Percentiles rank a stretch among this genome's conserved stretches.
These are phyloP conservation scores for Arachnomyces sp. DNA, from an alignment of 2,329 filamentous ascomycete species.

Conservation along the genomic window DNA sequence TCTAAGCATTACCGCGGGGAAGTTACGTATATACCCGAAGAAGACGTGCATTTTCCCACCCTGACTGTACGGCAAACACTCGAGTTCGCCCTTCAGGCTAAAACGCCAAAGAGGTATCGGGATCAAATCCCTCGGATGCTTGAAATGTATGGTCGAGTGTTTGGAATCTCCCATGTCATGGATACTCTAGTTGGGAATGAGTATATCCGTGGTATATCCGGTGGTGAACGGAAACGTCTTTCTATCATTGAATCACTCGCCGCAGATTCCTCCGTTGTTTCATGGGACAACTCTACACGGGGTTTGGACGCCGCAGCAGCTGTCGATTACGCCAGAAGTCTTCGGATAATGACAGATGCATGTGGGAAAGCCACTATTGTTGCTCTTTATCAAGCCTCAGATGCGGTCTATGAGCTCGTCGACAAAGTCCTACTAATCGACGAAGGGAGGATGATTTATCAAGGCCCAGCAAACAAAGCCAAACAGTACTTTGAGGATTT, in stretches of 20 bases:
- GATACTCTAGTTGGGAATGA: conserved; percentile 67
- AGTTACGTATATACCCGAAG: conserved; percentile 64
- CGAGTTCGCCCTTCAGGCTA: conserved; percentile 60
- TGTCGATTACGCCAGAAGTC: conserved; percentile 59
- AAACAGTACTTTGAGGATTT: conserved; percentile 55
- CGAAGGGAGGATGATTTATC: conserved; percentile 56
- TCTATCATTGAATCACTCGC: conserved; percentile 70
- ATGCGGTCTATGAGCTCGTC: conserved; percentile 58
- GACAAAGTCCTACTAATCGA: conserved; percentile 70
- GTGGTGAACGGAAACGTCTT: conserved; percentile 72
- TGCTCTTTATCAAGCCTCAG: conserved; percentile 59
- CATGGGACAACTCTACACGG: conserved; percentile 73
- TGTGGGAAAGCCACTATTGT: conserved; percentile 58
- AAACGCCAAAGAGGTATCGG: conserved; percentile 55
- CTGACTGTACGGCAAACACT: conserved; percentile 66
- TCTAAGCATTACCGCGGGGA: conserved; percentile 59
- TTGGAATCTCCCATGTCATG: conserved; percentile 63
- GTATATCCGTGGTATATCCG: conserved; percentile 63
- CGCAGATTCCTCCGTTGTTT: conserved; percentile 63
- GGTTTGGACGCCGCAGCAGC: conserved; percentile 70
- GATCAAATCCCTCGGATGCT: conserved; percentile 56
- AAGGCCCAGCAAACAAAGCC: conserved; percentile 49
- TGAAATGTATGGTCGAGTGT: conserved; percentile 60
- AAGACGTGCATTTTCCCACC: conserved; percentile 61
- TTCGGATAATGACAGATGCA: conserved; percentile 62